Conservation (phyloP, 441 rosid genomes). For the Pelargonium australe region DNA sequence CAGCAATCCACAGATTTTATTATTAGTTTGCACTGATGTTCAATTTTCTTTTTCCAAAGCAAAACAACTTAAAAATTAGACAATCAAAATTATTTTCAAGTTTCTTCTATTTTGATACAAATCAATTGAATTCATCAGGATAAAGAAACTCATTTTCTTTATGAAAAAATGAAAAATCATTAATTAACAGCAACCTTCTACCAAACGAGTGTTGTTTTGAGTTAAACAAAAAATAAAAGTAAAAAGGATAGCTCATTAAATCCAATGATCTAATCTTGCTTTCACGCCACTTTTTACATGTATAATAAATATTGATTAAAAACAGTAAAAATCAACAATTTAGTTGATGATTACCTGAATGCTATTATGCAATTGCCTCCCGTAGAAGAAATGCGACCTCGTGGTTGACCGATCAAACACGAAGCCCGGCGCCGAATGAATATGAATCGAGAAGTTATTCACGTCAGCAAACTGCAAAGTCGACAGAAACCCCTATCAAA, state of each 20-base stretch:
- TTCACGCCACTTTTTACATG: not conserved
- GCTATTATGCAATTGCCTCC: constrained; percentile 60
- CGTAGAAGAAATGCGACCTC: constrained; percentile 59
- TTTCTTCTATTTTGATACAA: not conserved
- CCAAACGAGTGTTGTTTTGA: not conserved
- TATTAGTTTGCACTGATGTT: not conserved
- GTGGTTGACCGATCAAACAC: constrained; percentile 62
- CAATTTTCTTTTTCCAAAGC: not conserved
- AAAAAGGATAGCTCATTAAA: not conserved
- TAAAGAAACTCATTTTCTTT: not conserved
- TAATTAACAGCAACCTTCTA: not conserved
- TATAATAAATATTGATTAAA: not conserved
- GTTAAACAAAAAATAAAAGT: not conserved
- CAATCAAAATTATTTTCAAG: not conserved
- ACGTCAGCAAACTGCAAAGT: constrained; percentile 49
- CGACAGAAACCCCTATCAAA: not conserved
- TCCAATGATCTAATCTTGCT: not conserved
- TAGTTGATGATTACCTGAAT: constrained; percentile 37
- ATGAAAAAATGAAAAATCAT: not conserved
- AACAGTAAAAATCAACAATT: not conserved
- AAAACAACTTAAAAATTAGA: not conserved
- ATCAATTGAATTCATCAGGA: not conserved
- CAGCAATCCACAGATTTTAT: too few species aligned
- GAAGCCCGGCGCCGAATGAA: constrained; percentile 80
- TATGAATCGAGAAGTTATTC: constrained; percentile 55